Base-by-base conservation (phyloP, 345 rosid genomes). In the Brassica juncea region DNA sequence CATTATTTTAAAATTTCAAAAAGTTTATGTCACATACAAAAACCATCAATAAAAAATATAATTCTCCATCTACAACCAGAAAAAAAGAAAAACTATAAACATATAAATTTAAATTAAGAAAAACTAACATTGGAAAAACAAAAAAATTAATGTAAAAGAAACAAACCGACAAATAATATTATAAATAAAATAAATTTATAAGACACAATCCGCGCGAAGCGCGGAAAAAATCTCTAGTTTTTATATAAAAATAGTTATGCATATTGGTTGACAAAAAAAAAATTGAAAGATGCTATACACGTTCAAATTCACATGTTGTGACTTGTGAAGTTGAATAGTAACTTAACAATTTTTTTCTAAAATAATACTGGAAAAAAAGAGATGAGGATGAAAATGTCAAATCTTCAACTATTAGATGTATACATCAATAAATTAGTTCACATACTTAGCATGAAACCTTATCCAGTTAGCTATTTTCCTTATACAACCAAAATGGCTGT, bases 361-460 rank as follows among this genome's bases (percentile, higher is more conserved):
- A 21, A 11, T 23, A 47, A 64, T 25, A 27, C 16, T 25, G 31
- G 14, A 52, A 25, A 12, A 6, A 7, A 6, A 77, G 7, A 2
- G 70, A 68, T 61, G 74, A 70, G n/a, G 59, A 72, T 30, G 68
- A 59, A 66, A 14, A 78, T 78, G 73, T 78, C 77, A 66, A 66
- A 78, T 57, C 54, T 78, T 72, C 47, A 78, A 77, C 3, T 73
- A 67, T 73, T 79, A 74, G 73, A 73, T 59, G 73, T 66, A 58
- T 37, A 34, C 19, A 23, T 66, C 70, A 67, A 68, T 68, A 47
- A 68, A 79, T 79, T 35, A 15, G 14, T 68, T 68, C 74, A 73
- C 82, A 47, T 73, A 23, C 32, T 60, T 67, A 31, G 63, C 82
- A 79, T 79, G 78, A 67, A 79, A 59, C 55, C 77, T 72, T 72